Base-by-base conservation (phyloP, 495 filamentous ascomycete species). In the Penicillium mononematosum region DNA sequence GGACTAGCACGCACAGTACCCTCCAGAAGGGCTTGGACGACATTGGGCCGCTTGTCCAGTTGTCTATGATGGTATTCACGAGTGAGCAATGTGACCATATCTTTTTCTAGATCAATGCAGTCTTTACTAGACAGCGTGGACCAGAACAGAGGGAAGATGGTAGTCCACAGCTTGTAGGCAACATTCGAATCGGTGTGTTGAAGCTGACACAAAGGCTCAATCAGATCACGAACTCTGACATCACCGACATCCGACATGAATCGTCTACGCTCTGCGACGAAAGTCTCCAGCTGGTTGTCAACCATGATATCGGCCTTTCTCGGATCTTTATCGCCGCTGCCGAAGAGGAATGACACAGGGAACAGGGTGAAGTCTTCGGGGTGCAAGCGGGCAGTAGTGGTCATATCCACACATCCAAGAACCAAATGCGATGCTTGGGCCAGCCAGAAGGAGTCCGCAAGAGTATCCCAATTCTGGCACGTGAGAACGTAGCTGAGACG, bases 401-500 rank as follows among this genome's bases (percentile, higher is more conserved):
- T 88, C 85, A 91, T 90, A 61, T 98, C 94, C 36, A 97, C 80
- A 45, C 88, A 91, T 19, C 95, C 92, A 55, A 98, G 81, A 16
- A 99, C 80, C 20, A 98, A 80, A 67, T 98, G 92, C 16, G 89
- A 88, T 14, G 94, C 94, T 70, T 99, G 95, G 27, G 90, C 85
- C 17, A 99, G 79, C 95, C 95, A 99, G 76, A 92, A 99, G 8
- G 88, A 96, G 57, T 99, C 94, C 4, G 83, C 83, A 36, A 99
- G 79, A 0, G 89, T 92, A 67, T 97, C 95, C 95, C 95, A 99
- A 62, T 97, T 96, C 69, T 99, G 95, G n/a, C 86, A 88, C 5
- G 85, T 82, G 46, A 99, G 77, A 6, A 98, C 88, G 72, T 97
- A 98, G 56, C 85, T 87, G 19, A 98, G 75, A 42, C 95, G 84